Evolutionary conservation across 2,329 filamentous ascomycete species (phyloP).

Genomic region (Fonsecaea pedrosoi): DNA sequence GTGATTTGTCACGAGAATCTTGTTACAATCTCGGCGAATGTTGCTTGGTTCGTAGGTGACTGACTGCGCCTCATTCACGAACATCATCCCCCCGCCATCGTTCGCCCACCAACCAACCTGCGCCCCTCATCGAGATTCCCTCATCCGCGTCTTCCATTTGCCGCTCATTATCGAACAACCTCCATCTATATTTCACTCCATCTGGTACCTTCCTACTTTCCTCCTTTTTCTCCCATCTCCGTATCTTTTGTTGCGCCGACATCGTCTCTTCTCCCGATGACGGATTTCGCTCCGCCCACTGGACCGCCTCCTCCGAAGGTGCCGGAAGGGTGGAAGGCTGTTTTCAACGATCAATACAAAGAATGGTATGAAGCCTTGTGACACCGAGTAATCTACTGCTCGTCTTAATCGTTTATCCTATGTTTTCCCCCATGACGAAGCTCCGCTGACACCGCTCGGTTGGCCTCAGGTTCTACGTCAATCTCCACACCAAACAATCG

Average conservation of each 20-base stretch:
- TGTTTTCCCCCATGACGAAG: neutral
- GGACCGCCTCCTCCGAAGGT: slow-evolving; percentile 65
- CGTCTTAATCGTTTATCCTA: neutral
- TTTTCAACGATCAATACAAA: slow-evolving; percentile 78
- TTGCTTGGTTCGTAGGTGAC: slow-evolving; percentile 13
- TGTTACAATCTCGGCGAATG: slow-evolving; percentile 16
- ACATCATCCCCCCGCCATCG: slow-evolving; percentile 1
- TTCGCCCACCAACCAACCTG: neutral
- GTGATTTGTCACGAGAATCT: slow-evolving; percentile 9
- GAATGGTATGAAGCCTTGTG: slow-evolving; percentile 67
- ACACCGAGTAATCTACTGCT: neutral
- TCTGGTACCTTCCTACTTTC: slow-evolving; percentile 3
- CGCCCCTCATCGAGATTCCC: slow-evolving; percentile 3
- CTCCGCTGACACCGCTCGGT: slow-evolving; percentile 4
- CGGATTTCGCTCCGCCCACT: slow-evolving; percentile 49
- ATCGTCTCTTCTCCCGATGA: slow-evolving; percentile 26
- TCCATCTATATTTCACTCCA: neutral
- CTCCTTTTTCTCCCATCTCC: neutral
- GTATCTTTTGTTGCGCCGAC: slow-evolving; percentile 2
- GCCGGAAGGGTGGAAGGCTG: slow-evolving; percentile 79
- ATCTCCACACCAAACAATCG: slow-evolving; percentile 83
- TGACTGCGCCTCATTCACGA: slow-evolving; percentile 7
- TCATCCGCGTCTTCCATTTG: slow-evolving; percentile 4
- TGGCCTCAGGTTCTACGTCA: slow-evolving; percentile 83
- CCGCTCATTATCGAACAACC: slow-evolving; percentile 6